phyloP scores from a whole-genome alignment of 495 filamentous ascomycete genomes.

The Sabuloglossum arenarium region DNA sequence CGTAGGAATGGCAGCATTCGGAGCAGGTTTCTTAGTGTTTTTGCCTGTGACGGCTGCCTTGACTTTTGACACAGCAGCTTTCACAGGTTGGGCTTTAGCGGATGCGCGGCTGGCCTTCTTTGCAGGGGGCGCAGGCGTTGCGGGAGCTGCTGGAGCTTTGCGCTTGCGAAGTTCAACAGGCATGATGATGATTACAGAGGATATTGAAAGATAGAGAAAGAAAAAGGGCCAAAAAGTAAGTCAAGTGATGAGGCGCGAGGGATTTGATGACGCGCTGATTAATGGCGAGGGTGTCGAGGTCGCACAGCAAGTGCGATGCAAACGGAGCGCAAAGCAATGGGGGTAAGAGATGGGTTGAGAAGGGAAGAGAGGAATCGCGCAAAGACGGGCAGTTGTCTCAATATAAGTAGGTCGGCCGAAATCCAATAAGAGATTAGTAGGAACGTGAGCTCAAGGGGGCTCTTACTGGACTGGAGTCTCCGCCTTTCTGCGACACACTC shows the following conservation, averaged over 20 bases:
- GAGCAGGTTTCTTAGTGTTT: neutral
- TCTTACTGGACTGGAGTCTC: neutral
- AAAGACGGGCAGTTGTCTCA: neutral
- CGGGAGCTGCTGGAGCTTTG: slow-evolving; percentile 37
- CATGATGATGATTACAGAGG: slow-evolving; percentile 17
- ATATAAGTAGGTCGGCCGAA: neutral
- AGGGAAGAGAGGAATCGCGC: neutral
- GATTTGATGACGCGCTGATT: neutral
- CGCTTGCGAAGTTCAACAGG: slow-evolving; percentile 52
- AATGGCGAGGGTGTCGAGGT: neutral
- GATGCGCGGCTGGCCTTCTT: slow-evolving; percentile 26
- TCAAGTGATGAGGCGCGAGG: neutral
- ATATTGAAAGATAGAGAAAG: neutral
- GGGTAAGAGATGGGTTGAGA: neutral
- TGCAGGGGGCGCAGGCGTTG: slow-evolving; percentile 31
- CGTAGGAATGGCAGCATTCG: neutral
- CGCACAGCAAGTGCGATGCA: neutral
- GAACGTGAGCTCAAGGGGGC: neutral
- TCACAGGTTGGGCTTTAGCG: slow-evolving; percentile 8
- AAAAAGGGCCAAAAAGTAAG: neutral
- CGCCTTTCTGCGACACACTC: slow-evolving; percentile 1
- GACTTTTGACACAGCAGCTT: slow-evolving; percentile 19
- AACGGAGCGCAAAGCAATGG: neutral
- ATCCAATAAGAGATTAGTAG: neutral
- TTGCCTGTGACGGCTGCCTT: slow-evolving; percentile 4